Conservation (phyloP, 129 eudicot genomes). For the Chrysanthemum seticuspe region DNA sequence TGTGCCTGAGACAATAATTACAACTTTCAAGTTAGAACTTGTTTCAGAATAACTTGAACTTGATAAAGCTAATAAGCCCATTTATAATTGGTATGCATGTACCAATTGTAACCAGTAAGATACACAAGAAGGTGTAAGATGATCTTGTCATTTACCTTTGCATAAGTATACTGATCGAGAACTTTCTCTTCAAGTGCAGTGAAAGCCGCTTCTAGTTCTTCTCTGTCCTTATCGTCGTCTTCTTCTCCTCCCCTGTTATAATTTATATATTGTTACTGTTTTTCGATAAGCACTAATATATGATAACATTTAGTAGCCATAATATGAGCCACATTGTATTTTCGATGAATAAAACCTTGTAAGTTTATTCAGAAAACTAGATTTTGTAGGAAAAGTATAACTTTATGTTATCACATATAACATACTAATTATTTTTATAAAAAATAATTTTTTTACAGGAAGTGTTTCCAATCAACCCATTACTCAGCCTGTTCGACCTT, state of each 20-base stretch:
- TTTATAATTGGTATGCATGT: too few species aligned
- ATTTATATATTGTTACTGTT: too few species aligned
- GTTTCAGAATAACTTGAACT: neutral
- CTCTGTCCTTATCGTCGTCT: conserved; percentile 67
- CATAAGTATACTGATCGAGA: conserved; percentile 71
- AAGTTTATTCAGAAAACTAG: too few species aligned
- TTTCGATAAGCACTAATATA: neutral
- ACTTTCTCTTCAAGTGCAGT: conserved; percentile 84
- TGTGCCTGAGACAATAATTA: conserved; percentile 46
- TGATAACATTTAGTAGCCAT: neutral
- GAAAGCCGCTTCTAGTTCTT: conserved; percentile 61
- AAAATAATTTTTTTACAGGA: too few species aligned
- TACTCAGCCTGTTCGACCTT: too few species aligned
- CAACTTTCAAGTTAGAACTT: neutral
- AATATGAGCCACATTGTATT: neutral
- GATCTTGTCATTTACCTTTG: conserved; percentile 56
- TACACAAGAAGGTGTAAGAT: neutral
- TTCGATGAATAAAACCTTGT: too few species aligned
- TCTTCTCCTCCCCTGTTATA: conserved; percentile 61
- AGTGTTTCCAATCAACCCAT: too few species aligned
- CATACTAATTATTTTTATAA: too few species aligned
- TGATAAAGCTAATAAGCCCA: too few species aligned
- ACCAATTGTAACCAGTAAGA: neutral
- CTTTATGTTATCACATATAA: too few species aligned
- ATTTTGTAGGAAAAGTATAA: too few species aligned